phyloP scores from a whole-genome alignment of 2,329 filamentous ascomycete species.

The Phialophora tarda region DNA sequence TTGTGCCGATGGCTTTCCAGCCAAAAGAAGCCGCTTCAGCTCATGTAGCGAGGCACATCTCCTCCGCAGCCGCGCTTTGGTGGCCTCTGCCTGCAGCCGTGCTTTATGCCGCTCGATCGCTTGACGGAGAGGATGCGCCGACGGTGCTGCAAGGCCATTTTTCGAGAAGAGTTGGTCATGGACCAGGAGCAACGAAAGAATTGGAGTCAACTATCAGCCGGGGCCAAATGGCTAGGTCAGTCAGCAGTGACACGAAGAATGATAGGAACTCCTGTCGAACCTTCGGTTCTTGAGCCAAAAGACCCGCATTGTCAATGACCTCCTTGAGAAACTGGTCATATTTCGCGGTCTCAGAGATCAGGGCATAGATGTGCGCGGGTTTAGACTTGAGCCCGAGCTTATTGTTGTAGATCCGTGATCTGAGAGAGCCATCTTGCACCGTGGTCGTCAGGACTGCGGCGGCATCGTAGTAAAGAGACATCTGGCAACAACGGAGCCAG shows the following conservation, averaged over 20 bases:
- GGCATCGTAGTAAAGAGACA: conserved; percentile 96
- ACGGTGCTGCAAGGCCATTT: conserved; percentile 78
- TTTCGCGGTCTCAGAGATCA: conserved; percentile 86
- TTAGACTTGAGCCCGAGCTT: conserved; percentile 76
- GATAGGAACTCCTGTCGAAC: conserved; percentile 53
- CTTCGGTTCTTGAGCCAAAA: conserved; percentile 83
- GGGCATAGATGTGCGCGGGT: conserved; percentile 81
- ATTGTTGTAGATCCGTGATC: conserved; percentile 77
- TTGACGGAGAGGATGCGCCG: conserved; percentile 76
- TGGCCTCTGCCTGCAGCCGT: conserved; percentile 80
- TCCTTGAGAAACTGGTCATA: conserved; percentile 87
- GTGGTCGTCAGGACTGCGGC: conserved; percentile 70
- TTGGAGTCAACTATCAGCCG: conserved; percentile 71
- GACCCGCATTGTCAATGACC: conserved; percentile 79
- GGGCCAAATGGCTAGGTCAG: conserved; percentile 46
- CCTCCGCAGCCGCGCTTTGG: conserved; percentile 74
- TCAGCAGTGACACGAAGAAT: conserved; percentile 41
- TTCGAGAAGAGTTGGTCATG: conserved; percentile 87
- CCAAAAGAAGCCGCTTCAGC: conserved; percentile 54
- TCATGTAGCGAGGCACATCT: conserved; percentile 71
- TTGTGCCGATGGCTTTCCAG: conserved; percentile 46
- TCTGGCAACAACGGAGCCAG: conserved; percentile 49
- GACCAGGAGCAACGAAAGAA: conserved; percentile 77
- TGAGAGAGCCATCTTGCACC: conserved; percentile 73
- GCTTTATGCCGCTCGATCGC: conserved; percentile 81